These are phyloP conservation scores for Priceomyces fermenticarens DNA, from an alignment of 805 yeast species.

Conservation along the genomic window DNA sequence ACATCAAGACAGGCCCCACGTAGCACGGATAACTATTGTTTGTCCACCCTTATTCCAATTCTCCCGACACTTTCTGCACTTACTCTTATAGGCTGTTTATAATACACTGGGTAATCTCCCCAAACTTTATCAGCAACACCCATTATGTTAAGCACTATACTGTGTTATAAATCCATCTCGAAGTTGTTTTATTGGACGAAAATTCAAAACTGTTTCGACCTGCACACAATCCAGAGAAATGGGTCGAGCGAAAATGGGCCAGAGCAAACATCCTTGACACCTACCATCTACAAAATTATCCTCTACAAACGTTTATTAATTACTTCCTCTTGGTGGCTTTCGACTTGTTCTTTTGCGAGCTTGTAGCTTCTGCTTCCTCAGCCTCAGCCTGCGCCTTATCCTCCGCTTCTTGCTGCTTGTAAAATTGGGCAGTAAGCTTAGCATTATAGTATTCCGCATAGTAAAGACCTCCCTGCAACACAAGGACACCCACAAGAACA, in stretches of 20 bases:
- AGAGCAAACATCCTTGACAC: background rate
- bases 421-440: constrained; percentile 31
- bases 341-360: constrained; percentile 9
- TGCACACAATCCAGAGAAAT: constrained; percentile 2
- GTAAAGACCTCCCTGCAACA: constrained; percentile 85
- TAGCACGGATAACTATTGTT: too few species aligned
- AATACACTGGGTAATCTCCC: constrained; percentile 56
- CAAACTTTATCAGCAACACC: constrained; percentile 37
- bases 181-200: constrained; percentile 10
- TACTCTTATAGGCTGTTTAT: constrained; percentile 62
- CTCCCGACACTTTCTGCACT: background rate
- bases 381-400: constrained; percentile 9
- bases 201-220: background rate
- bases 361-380: constrained; percentile 7
- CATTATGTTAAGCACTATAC: constrained; percentile 1
- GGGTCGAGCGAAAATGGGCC: background rate
- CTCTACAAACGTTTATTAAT: background rate
- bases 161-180: constrained; percentile 3
- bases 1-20: too few species aligned
- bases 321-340: constrained; percentile 13
- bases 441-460: constrained; percentile 69
- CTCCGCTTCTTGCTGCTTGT: constrained; percentile 21
- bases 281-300: background rate
- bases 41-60: too few species aligned
- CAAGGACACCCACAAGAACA: constrained; percentile 71